Conservation (phyloP, 306 rosid species). For the Acmispon strigosus region DNA sequence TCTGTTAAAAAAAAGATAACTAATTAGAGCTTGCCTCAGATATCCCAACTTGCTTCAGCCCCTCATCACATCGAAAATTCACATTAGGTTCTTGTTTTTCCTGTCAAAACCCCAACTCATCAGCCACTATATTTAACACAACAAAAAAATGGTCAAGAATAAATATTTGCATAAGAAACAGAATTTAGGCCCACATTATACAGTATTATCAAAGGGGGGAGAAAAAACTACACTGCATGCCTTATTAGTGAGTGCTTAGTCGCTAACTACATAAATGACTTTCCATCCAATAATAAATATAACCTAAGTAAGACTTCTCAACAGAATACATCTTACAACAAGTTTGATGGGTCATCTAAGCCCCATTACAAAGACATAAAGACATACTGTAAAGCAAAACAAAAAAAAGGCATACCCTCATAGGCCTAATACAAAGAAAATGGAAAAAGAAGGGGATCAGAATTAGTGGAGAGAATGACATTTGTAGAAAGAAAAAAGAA, state of each 20-base stretch:
- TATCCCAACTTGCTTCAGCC: conserved; percentile 48
- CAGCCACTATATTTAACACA: conserved; percentile 1
- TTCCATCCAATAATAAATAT: background rate
- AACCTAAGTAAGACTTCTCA: background rate
- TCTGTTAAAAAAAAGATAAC: background rate
- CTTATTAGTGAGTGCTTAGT: background rate
- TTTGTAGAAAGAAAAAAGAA: background rate
- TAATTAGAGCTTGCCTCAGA: conserved; percentile 66
- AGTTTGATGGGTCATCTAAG: background rate
- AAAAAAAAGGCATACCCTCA: background rate
- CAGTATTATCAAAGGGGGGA: background rate
- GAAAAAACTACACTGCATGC: background rate
- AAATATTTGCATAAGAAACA: background rate
- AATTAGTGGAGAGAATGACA: background rate
- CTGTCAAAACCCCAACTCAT: conserved; percentile 39
- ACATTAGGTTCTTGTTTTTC: conserved; percentile 43
- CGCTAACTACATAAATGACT: background rate
- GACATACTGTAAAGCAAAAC: too few relatives aligned
- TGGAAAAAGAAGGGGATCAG: background rate
- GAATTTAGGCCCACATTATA: background rate
- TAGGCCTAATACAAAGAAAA: background rate
- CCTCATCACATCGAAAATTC: conserved; percentile 58
- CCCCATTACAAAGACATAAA: background rate
- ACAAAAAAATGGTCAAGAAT: background rate
- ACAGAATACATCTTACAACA: background rate